Evolutionary conservation across 768 basidiomycete species (phyloP), one percentile per base, ranked within the genome.

Genomic region (Kwoniella europaea): DNA sequence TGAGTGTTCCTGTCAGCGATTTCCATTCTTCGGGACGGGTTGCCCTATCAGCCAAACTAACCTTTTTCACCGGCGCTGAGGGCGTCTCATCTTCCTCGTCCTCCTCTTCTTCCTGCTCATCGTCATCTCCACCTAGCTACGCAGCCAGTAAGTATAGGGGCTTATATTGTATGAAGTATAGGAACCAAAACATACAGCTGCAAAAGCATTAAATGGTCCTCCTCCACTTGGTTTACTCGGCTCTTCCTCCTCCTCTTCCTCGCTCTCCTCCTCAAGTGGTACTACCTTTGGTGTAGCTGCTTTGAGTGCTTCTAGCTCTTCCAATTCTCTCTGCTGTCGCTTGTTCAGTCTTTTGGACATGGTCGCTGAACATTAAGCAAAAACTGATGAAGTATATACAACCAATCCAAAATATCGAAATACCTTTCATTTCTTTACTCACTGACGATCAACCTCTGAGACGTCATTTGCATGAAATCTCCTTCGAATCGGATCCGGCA

Each of bases 281-380:
- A 43, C 60, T 20, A 52, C 71, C 18, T 50, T 63, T 20, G 55
- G 67, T 57, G 70, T 54, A 44, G 69, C 63, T 29, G 70, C 64
- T 66, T 78, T 68, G 1, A 86, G 86, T 1, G 88, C 87, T 44
- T 88, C 86, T 1, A 95, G 88, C 73, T 95, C 92, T 69, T 94
- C 92, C 24, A 89, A 86, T 77, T 93, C 92, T 57, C 93, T 86
- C 78, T 94, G 92, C 82, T 94, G 93, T 59, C 94, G 87, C 84
- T 93, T 95, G 84, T 89, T 94, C n/a, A 84, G 70, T 44, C 84
- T 66, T 56, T 82, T 83, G 18, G 80, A 75, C 82, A 83, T 83
- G 50, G 35, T 35, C n/a, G n/a, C n/a, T n/a, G n/a, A n/a, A n/a
- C n/a, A n/a, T n/a, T n/a, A n/a, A n/a, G n/a, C n/a, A n/a, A n/a